A percentile compares a stretch with the other conserved stretches of the same genome.
Conservation (phyloP, 2,329 filamentous ascomycete genomes). For the Fusarium papillatum region DNA sequence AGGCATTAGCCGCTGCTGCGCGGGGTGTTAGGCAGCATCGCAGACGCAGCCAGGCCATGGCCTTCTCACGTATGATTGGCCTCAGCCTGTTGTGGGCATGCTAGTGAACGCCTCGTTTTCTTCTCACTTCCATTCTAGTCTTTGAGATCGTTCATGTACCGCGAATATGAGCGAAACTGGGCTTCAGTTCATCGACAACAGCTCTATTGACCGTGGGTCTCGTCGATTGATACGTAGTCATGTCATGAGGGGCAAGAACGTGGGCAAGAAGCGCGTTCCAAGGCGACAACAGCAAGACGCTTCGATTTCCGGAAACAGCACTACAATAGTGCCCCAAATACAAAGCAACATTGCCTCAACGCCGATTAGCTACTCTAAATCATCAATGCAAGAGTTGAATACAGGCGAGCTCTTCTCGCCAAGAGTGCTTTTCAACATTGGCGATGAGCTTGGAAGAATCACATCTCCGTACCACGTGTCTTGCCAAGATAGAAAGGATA, state of each 20-base stretch:
- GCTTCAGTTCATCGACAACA: not conserved
- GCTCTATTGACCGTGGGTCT: not conserved
- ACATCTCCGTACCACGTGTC: not conserved
- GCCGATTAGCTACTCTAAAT: not conserved
- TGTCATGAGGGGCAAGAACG: conserved; percentile 3
- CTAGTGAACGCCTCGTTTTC: not conserved
- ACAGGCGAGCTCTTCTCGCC: not conserved
- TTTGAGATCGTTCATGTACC: not conserved
- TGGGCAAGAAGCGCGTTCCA: not conserved
- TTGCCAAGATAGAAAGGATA: not conserved
- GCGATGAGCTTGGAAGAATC: conserved; percentile 3
- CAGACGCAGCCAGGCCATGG: no score
- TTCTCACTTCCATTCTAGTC: not conserved
- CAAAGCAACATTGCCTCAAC: not conserved
- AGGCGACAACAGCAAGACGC: not conserved
- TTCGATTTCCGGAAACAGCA: not conserved
- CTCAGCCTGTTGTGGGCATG: no score
- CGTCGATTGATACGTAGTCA: not conserved
- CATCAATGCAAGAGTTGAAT: not conserved
- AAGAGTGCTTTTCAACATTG: not conserved
- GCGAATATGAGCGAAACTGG: not conserved
- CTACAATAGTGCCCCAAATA: not conserved
- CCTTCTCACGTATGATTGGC: no score
- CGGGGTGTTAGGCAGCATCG: no score
- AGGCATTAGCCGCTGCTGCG: no score